These are phyloP conservation scores for Chaetoscypha palmicola DNA, from an alignment of 2,329 filamentous ascomycete genomes.

Conservation along the genomic window DNA sequence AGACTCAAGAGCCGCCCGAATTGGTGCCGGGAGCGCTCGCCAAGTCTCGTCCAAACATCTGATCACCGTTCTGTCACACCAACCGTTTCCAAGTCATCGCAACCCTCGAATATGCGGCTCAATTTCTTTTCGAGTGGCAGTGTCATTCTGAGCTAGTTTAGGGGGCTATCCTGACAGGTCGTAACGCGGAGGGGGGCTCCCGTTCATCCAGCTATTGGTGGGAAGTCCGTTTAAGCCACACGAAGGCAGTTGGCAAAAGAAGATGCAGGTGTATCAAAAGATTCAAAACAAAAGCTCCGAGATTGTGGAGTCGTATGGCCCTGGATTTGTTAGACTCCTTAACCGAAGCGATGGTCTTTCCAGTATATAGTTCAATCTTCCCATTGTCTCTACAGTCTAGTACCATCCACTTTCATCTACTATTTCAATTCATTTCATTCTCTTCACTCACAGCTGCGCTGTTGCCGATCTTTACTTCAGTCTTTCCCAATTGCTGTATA, in stretches of 20 bases:
- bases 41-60: slow-evolving; percentile 9
- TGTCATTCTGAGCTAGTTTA: no score
- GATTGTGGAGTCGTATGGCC: background rate
- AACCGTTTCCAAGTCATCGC: slow-evolving; percentile 11
- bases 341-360: background rate
- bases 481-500: background rate
- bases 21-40: no score
- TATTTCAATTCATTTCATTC: slow-evolving; percentile 10
- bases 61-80: slow-evolving; percentile 6
- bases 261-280: background rate
- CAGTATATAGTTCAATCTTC: slow-evolving; percentile 9
- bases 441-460: slow-evolving; percentile 4
- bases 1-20: no score
- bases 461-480: slow-evolving; percentile 5
- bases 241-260: no score
- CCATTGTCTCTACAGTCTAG: slow-evolving; percentile 1
- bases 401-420: slow-evolving; percentile 5
- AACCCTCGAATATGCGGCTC: slow-evolving; percentile 1
- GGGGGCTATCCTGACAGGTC: no score
- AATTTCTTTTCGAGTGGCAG: background rate
- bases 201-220: background rate
- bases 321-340: background rate
- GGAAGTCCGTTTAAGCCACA: no score
- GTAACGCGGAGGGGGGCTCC: no score
- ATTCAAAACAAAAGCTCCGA: background rate